A percentile compares a stretch with the other conserved stretches of the same genome.
Conservation (phyloP, 2,329 filamentous ascomycete species). For the Herpotrichia juniperi region DNA sequence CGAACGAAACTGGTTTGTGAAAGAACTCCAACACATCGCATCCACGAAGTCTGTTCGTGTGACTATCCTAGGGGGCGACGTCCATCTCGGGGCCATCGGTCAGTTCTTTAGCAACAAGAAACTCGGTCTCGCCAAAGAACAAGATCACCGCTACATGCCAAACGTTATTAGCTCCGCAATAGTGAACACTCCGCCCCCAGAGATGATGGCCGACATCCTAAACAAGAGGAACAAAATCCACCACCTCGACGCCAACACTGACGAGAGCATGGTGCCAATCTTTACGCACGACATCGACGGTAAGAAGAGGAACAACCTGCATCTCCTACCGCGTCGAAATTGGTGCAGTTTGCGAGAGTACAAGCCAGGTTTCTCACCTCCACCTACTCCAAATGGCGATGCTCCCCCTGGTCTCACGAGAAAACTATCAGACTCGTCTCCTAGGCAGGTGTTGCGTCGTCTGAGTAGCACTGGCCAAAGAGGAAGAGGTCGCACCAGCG, state of each 20-base stretch:
- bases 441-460: conserved; percentile 51
- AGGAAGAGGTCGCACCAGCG: conserved; percentile 25
- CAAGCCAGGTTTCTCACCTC: conserved; percentile 76
- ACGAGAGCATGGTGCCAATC: conserved; percentile 95
- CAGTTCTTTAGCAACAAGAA: conserved; percentile 95
- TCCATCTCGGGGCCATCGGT: conserved; percentile 88
- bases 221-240: conserved; percentile 88
- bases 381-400: conserved; percentile 60
- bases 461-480: conserved; percentile 39
- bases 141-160: conserved; percentile 94
- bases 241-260: conserved; percentile 72
- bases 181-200: conserved; percentile 86
- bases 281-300: conserved; percentile 90
- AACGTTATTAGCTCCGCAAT: conserved; percentile 95
- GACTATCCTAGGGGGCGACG: conserved; percentile 92
- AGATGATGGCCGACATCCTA: conserved; percentile 86
- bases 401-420: conserved; percentile 25
- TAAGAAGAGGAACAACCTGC: conserved; percentile 88
- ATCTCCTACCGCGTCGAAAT: conserved; percentile 85
- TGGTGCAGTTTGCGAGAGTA: conserved; percentile 95
- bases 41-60: conserved; percentile 90
- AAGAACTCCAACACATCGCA: conserved; percentile 91
- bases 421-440: conserved; percentile 43
- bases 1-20: conserved; percentile 84
- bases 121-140: conserved; percentile 74